Percentiles rank a stretch among this genome's conserved stretches.
Evolutionary conservation across 2,329 filamentous ascomycete species (phyloP).

Genomic region (Domatiomyces globalis): DNA sequence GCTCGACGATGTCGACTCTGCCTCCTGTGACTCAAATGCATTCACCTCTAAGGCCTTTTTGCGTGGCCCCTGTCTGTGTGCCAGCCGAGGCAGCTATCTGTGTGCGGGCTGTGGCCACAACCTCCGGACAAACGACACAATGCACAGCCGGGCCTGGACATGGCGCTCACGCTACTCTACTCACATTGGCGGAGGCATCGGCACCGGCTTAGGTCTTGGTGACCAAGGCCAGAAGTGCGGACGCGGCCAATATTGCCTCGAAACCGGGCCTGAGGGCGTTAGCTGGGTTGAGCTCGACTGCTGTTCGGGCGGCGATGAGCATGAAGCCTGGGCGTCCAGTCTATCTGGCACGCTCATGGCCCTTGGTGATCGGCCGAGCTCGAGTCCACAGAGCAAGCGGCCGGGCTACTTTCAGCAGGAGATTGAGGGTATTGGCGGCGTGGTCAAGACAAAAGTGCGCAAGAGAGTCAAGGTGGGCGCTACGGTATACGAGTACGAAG

Average conservation of each 20-base stretch:
- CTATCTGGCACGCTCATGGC: slow-evolving; percentile 8
- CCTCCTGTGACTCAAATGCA: slow-evolving; percentile 2
- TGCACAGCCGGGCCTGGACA: slow-evolving; percentile 59
- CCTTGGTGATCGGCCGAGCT: slow-evolving; percentile 10
- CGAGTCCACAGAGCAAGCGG: slow-evolving; percentile 23
- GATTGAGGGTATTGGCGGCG: slow-evolving; percentile 78
- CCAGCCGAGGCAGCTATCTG: slow-evolving; percentile 55
- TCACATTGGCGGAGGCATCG: slow-evolving; percentile 63
- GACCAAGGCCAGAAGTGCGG: slow-evolving; percentile 81
- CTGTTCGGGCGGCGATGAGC: slow-evolving; percentile 38
- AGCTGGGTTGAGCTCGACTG: slow-evolving; percentile 55
- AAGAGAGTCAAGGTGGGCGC: slow-evolving; percentile 68
- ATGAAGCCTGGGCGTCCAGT: background rate
- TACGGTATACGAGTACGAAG: slow-evolving; percentile 72
- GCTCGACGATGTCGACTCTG: slow-evolving; percentile 1
- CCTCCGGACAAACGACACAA: slow-evolving; percentile 44
- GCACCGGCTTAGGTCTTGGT: slow-evolving; percentile 76
- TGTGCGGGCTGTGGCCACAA: slow-evolving; percentile 70
- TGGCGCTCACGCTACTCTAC: slow-evolving; percentile 75
- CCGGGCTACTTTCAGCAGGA: slow-evolving; percentile 75
- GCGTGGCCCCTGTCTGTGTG: slow-evolving; percentile 45
- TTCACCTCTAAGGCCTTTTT: slow-evolving; percentile 37
- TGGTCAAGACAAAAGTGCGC: slow-evolving; percentile 77
- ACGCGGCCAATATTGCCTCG: slow-evolving; percentile 61
- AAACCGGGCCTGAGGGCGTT: slow-evolving; percentile 60